Conservation (phyloP, 768 basidiomycete genomes). For the Tulasnella sp. region DNA sequence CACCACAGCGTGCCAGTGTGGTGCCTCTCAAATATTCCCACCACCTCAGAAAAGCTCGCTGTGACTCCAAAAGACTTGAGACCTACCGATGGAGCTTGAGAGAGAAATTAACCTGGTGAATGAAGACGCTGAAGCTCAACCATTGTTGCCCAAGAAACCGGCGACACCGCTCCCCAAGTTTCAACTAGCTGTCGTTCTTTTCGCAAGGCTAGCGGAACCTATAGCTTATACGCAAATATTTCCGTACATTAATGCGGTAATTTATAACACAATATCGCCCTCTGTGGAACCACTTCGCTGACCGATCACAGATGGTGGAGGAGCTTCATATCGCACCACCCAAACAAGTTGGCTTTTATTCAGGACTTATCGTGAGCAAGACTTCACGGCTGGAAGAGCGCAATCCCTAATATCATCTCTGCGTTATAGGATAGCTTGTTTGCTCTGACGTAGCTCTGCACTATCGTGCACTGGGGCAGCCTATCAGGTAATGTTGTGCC, state of each 20-base stretch:
- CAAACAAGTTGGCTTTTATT: conserved; percentile 67
- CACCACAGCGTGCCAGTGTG: background rate
- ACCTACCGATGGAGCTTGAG: background rate
- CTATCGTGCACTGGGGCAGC: conserved; percentile 35
- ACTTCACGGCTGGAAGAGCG: background rate
- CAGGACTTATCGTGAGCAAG: conserved; percentile 61
- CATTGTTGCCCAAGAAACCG: conserved; percentile 28
- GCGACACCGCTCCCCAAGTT: conserved; percentile 38
- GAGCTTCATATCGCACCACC: conserved; percentile 61
- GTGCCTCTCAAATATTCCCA: background rate
- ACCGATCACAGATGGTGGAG: conserved; percentile 55
- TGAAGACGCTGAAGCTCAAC: conserved; percentile 27
- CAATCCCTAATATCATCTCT: conserved; percentile 26
- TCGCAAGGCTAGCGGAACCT: conserved; percentile 38
- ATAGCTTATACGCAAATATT: conserved; percentile 56
- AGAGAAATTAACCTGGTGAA: background rate
- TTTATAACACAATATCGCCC: background rate
- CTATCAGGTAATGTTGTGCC: conserved; percentile 31
- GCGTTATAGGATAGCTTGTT: conserved; percentile 40
- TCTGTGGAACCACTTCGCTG: background rate
- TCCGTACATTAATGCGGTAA: conserved; percentile 61
- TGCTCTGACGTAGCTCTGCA: conserved; percentile 36
- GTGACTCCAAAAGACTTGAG: background rate
- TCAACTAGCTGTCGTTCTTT: conserved; percentile 35
- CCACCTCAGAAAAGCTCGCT: background rate